Evolutionary conservation across 345 rosid species (phyloP).

Genomic region (sweet orange (Citrus sinensis)): DVS_A1.0 CM039169.1:26632501-26633000

Average conservation of each 20-base stretch:
- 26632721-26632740: no score
- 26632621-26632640: neutral
- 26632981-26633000: no score
- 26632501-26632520: neutral
- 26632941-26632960: no score
- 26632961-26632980: no score
- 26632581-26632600: neutral
- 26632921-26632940: neutral
- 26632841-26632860: neutral
- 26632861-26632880: neutral
- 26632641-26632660: neutral
- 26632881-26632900: neutral
- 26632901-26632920: neutral
- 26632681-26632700: neutral
- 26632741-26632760: no score
- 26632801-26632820: no score
- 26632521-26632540: neutral
- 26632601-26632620: neutral
- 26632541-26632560: neutral
- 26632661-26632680: neutral
- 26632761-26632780: no score
- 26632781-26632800: no score
- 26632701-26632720: no score
- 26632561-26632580: neutral
- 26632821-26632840: neutral